These are phyloP conservation scores for Aotearoamyces nothofagi DNA, from an alignment of 2,329 filamentous ascomycete species.

Conservation along the genomic window DNA sequence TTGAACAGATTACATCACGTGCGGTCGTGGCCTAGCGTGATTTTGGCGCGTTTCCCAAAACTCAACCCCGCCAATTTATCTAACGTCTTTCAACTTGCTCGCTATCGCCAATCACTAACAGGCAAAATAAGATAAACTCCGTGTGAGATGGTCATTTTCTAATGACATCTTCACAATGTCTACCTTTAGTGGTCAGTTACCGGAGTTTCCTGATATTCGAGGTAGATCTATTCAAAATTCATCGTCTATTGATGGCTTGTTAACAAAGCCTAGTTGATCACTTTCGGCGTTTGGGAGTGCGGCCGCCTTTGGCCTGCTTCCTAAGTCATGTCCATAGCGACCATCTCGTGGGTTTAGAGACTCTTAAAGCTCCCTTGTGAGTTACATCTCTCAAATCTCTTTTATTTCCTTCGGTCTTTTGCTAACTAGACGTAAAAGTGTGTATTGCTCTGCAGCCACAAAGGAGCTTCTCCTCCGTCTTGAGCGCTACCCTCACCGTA, in stretches of 20 bases:
- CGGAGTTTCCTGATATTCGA: slow-evolving; percentile 67
- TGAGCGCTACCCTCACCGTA: slow-evolving; percentile 62
- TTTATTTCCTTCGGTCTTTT: too few relatives aligned
- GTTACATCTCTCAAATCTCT: too few relatives aligned
- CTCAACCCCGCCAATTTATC: too few relatives aligned
- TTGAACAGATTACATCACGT: too few relatives aligned
- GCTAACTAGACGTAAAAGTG: too few relatives aligned
- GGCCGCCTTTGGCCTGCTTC: slow-evolving; percentile 66
- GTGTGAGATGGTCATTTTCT: too few relatives aligned
- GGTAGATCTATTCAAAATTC: slow-evolving; percentile 25
- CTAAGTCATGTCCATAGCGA: slow-evolving; percentile 89
- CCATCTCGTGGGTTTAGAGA: slow-evolving; percentile 69
- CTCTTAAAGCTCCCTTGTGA: slow-evolving; percentile 59
- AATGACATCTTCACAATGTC: slow-evolving; percentile 52
- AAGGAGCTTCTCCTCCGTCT: slow-evolving; percentile 66
- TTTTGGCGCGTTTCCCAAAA: too few relatives aligned
- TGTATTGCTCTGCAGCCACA: slow-evolving; percentile 82
- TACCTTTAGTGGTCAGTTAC: slow-evolving; percentile 56
- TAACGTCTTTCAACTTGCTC: too few relatives aligned
- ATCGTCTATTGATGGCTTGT: slow-evolving; percentile 3
- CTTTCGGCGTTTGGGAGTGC: slow-evolving; percentile 45
- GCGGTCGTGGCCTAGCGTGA: too few relatives aligned
- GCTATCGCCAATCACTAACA: too few relatives aligned
- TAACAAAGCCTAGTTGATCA: slow-evolving; percentile 50
- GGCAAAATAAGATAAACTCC: too few relatives aligned